Conservation (phyloP, 2,329 filamentous ascomycete genomes). For the Microcyclospora pomicola region DNA sequence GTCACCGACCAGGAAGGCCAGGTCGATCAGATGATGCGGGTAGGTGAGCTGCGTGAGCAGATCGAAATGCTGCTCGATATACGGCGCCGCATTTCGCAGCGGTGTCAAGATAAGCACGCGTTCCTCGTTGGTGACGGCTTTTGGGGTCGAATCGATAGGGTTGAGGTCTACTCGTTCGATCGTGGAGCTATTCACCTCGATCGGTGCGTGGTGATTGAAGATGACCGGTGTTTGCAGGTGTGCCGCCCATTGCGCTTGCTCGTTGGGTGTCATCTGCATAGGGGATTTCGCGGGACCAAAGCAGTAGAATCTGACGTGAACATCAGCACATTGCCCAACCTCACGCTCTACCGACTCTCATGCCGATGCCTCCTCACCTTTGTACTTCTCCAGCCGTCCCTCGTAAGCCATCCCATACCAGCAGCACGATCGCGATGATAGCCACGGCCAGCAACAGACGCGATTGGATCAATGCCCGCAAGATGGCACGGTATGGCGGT, state of each 20-base stretch:
- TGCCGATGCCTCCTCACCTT: slow-evolving; percentile 45
- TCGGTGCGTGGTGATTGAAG: slow-evolving; percentile 85
- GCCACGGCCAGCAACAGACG: slow-evolving; percentile 64
- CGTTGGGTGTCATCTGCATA: slow-evolving; percentile 86
- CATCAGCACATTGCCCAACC: background rate
- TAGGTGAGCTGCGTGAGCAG: slow-evolving; percentile 81
- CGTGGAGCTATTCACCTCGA: slow-evolving; percentile 67
- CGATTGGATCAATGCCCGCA: slow-evolving; percentile 55
- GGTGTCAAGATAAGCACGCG: slow-evolving; percentile 84
- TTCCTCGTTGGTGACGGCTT: slow-evolving; percentile 69
- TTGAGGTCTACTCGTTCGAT: slow-evolving; percentile 80
- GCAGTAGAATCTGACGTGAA: slow-evolving; percentile 68
- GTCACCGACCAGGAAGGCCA: slow-evolving; percentile 89
- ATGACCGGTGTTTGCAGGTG: slow-evolving; percentile 86
- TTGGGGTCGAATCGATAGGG: slow-evolving; percentile 61
- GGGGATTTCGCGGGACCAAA: slow-evolving; percentile 92
- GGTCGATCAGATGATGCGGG: slow-evolving; percentile 86
- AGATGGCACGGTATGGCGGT: slow-evolving; percentile 56
- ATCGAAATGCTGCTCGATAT: slow-evolving; percentile 84
- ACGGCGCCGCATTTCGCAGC: slow-evolving; percentile 71
- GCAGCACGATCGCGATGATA: slow-evolving; percentile 54
- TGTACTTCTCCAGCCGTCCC: slow-evolving; percentile 76
- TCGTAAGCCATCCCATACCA: slow-evolving; percentile 80
- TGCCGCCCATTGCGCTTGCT: slow-evolving; percentile 76
- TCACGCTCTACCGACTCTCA: background rate